These are phyloP conservation scores for Metschnikowia aberdeeniae DNA, from an alignment of 805 yeast species.

Conservation along the genomic window DNA sequence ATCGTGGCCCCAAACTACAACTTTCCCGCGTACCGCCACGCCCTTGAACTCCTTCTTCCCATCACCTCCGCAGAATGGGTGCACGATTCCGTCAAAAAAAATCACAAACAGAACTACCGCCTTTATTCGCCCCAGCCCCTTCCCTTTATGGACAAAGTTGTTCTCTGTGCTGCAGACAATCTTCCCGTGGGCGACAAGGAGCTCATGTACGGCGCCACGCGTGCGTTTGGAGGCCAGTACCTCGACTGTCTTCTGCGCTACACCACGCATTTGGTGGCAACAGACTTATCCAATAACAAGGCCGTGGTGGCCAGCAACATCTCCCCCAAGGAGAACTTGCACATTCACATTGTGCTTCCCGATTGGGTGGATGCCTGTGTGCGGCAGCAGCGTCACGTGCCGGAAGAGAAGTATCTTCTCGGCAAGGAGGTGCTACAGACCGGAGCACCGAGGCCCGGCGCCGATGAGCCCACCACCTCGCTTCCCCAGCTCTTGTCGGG, in stretches of 20 bases:
- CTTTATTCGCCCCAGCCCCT: slow-evolving; percentile 70
- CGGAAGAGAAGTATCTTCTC: slow-evolving; percentile 53
- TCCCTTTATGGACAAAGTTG: slow-evolving; percentile 57
- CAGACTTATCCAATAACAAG: slow-evolving; percentile 50
- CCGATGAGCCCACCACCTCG: background rate
- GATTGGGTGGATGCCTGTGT: slow-evolving; percentile 78
- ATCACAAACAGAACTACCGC: slow-evolving; percentile 39
- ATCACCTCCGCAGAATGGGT: slow-evolving; percentile 64
- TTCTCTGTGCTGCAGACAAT: slow-evolving; percentile 56
- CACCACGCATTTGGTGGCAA: slow-evolving; percentile 76
- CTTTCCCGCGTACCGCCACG: slow-evolving; percentile 48
- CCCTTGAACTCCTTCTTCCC: slow-evolving; percentile 56
- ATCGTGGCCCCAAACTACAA: slow-evolving; percentile 49
- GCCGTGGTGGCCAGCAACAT: slow-evolving; percentile 51
- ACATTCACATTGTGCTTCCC: slow-evolving; percentile 64
- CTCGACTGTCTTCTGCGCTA: slow-evolving; percentile 57
- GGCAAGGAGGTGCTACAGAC: slow-evolving; percentile 14
- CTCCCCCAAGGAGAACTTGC: slow-evolving; percentile 21
- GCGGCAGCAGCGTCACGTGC: slow-evolving; percentile 45
- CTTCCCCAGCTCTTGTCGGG: slow-evolving; percentile 10
- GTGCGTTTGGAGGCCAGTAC: slow-evolving; percentile 74
- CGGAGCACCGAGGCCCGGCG: slow-evolving; percentile 17
- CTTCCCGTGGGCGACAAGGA: slow-evolving; percentile 58
- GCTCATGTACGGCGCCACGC: slow-evolving; percentile 62
- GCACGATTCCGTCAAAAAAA: slow-evolving; percentile 34